Evolutionary conservation across 1,284 basidiomycete genomes (phyloP).

Genomic region (Ceratobasidium sp.): DNA sequence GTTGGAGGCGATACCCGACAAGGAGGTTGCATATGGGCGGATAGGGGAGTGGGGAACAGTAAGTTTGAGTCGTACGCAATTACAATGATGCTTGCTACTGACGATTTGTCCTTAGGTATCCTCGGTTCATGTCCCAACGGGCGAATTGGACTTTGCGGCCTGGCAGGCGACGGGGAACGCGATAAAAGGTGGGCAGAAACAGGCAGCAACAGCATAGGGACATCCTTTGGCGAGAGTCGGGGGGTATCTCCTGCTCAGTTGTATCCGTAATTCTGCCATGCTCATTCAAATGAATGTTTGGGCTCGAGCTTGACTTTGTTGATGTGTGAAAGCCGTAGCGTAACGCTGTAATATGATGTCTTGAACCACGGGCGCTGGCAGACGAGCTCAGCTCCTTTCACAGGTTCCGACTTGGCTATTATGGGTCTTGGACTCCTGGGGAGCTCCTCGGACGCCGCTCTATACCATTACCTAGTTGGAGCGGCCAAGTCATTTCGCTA

Average conservation of each 20-base stretch:
- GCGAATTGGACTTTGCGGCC: constrained; percentile 46
- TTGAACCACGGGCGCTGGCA: too few species aligned
- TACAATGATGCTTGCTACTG: constrained; percentile 26
- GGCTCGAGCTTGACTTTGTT: neutral
- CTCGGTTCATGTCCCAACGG: neutral
- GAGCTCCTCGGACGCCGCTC: too few species aligned
- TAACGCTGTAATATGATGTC: too few species aligned
- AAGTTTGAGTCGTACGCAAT: constrained; percentile 15
- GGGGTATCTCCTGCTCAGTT: neutral
- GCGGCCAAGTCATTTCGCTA: too few species aligned
- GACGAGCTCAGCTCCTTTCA: too few species aligned
- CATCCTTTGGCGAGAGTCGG: neutral
- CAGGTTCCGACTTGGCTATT: too few species aligned
- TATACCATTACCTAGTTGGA: too few species aligned
- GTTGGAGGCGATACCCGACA: constrained; percentile 79
- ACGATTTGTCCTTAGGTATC: constrained; percentile 13
- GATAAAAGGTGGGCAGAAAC: constrained; percentile 48
- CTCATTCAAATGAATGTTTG: neutral
- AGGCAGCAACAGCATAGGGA: constrained; percentile 46
- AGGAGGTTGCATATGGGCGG: constrained; percentile 57
- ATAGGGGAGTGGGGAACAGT: constrained; percentile 45
- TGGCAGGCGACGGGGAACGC: constrained; percentile 48
- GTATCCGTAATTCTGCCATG: neutral
- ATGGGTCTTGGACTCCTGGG: too few species aligned
- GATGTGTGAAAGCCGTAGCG: neutral